Evolutionary conservation across 2,329 filamentous ascomycete genomes (phyloP).

Genomic region (Cytospora piceicola): DNA sequence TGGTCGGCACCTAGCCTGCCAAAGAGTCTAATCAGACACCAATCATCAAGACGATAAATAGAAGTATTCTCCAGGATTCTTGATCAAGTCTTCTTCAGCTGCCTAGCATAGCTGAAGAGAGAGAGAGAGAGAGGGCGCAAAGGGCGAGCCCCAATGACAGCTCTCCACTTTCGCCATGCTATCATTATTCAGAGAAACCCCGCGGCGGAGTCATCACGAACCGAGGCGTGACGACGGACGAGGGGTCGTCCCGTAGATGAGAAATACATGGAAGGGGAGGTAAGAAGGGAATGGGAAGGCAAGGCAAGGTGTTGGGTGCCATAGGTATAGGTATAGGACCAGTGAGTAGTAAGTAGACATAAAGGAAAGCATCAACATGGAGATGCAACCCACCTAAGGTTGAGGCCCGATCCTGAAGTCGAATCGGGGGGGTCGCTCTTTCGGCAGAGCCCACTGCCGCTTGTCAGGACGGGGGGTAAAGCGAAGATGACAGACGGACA

Average conservation of each 20-base stretch:
- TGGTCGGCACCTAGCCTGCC: conserved; percentile 19
- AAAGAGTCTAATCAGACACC: conserved; percentile 18
- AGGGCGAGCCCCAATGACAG: conserved; percentile 10
- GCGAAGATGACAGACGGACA: conserved; percentile 22
- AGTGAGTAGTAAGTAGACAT: conserved; percentile 3
- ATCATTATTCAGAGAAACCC: conserved; percentile 13
- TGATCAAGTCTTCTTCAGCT: background rate
- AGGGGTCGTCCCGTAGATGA: background rate
- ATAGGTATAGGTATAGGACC: background rate
- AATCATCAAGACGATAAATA: conserved; percentile 10
- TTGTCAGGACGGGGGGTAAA: conserved; percentile 16
- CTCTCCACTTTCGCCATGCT: conserved; percentile 20
- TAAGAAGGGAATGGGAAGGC: background rate
- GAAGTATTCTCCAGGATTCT: background rate
- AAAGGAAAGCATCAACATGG: conserved; percentile 3
- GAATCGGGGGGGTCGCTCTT: conserved; percentile 6
- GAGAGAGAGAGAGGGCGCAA: conserved; percentile 6
- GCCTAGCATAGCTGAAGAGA: conserved; percentile 9
- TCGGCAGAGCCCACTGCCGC: conserved; percentile 15
- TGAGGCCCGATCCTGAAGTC: conserved; percentile 7
- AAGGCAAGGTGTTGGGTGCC: background rate
- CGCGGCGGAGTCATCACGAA: conserved; percentile 25
- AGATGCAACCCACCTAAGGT: conserved; percentile 19
- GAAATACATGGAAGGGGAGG: background rate
- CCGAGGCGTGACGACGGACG: background rate